phyloP scores from a whole-genome alignment of 192 early-diverging fungal species.

The Podila verticillata region DNA sequence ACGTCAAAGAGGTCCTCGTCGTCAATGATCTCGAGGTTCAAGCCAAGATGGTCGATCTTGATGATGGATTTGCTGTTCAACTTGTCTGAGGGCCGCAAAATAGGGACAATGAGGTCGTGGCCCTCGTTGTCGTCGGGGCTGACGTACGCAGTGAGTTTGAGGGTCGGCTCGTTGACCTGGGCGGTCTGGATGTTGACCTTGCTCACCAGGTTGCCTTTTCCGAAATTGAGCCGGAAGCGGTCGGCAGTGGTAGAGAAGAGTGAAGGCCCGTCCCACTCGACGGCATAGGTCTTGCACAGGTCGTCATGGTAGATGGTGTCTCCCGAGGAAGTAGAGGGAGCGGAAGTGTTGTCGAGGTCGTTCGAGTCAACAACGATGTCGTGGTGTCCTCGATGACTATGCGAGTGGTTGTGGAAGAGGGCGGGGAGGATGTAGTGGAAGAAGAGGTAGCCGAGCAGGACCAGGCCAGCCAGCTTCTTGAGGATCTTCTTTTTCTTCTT shows the following conservation, averaged over 20 bases:
- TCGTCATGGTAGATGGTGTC: background rate
- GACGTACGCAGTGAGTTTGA: background rate
- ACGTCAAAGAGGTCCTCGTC: background rate
- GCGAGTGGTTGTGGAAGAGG: background rate
- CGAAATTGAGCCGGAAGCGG: background rate
- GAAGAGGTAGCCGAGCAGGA: background rate
- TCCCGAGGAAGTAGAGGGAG: too few species aligned
- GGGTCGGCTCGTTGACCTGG: background rate
- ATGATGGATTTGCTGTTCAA: background rate
- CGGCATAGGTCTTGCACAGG: background rate
- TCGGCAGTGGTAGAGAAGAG: background rate
- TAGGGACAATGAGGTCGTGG: too few species aligned
- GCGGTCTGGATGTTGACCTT: background rate
- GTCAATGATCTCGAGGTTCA: background rate
- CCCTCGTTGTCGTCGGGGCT: background rate
- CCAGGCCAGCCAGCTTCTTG: background rate
- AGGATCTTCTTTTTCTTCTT: background rate
- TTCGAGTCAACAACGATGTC: too few species aligned
- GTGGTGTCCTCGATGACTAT: too few species aligned
- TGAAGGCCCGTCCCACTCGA: background rate
- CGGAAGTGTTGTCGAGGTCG: too few species aligned
- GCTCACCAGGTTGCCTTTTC: background rate
- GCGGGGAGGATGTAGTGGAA: background rate
- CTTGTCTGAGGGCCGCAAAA: background rate
- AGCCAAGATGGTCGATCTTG: background rate